phyloP scores from a whole-genome alignment of 345 rosid species.

The Carallia pectinifolia region DNA sequence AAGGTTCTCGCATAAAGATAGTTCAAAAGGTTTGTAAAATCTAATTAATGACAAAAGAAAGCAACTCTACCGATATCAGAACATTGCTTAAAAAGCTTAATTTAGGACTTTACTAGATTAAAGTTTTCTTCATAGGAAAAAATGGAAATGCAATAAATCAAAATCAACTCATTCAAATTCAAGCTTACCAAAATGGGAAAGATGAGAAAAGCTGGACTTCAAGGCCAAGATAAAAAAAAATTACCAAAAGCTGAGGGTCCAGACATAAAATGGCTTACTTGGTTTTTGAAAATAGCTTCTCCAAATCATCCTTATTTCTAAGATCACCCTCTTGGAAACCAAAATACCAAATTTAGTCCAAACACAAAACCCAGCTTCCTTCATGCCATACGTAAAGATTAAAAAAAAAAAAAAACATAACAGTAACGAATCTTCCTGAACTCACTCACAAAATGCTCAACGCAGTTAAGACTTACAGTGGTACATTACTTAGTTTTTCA shows the following conservation, averaged over 20 bases:
- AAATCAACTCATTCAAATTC: not conserved
- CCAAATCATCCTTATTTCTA: slow-evolving; percentile 60
- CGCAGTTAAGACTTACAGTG: not conserved
- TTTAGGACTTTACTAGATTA: not conserved
- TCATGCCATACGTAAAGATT: not conserved
- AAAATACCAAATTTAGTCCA: slow-evolving; percentile 8
- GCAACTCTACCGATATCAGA: too few relatives aligned
- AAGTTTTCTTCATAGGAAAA: not conserved
- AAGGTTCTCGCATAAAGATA: not conserved
- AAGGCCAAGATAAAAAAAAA: not conserved
- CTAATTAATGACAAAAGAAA: not conserved
- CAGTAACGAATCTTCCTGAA: not conserved
- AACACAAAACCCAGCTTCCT: slow-evolving; percentile 1
- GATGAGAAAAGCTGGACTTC: not conserved
- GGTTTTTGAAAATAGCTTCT: slow-evolving; percentile 27
- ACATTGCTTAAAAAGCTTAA: not conserved
- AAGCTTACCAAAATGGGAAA: not conserved
- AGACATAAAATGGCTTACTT: slow-evolving; percentile 37
- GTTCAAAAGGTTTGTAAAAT: not conserved
- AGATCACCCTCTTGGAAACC: slow-evolving; percentile 73
- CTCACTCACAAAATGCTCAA: not conserved
- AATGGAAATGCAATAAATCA: not conserved
- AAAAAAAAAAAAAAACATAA: not conserved
- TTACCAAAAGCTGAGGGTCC: not conserved
- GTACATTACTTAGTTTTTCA: too few relatives aligned